Evolutionary conservation across 306 rosid genomes (phyloP).

Genomic region (Glycine tomentella): DNA sequence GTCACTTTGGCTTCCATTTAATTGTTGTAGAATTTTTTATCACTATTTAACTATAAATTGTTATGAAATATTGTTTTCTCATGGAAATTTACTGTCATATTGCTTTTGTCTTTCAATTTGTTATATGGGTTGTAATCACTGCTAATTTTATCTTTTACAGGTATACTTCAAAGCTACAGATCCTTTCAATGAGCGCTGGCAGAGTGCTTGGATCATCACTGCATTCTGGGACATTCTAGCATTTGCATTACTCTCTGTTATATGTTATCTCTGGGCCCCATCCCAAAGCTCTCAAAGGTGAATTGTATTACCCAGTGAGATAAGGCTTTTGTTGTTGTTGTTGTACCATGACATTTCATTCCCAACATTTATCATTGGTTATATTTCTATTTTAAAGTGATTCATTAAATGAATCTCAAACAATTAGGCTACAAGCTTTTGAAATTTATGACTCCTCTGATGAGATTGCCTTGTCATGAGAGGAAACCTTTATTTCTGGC

Average conservation of each 20-base stretch:
- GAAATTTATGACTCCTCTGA: slow-evolving; percentile 29
- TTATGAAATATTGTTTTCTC: slow-evolving; percentile 19
- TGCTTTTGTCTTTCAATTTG: slow-evolving; percentile 1
- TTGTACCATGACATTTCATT: slow-evolving; percentile 11
- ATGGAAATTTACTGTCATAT: slow-evolving; percentile 22
- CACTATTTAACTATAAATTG: slow-evolving; percentile 22
- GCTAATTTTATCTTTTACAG: slow-evolving; percentile 53
- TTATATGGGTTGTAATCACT: slow-evolving; percentile 29
- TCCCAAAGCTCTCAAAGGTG: slow-evolving; percentile 98
- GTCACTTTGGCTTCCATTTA: slow-evolving; percentile 27
- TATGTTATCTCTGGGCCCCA: slow-evolving; percentile 98
- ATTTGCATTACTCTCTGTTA: slow-evolving; percentile 79
- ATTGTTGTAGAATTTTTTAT: slow-evolving; percentile 10
- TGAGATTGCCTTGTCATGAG: slow-evolving; percentile 31
- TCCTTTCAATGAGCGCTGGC: slow-evolving; percentile 97
- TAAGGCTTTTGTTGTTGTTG: not conserved
- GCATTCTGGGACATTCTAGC: slow-evolving; percentile 96
- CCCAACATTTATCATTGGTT: slow-evolving; percentile 24
- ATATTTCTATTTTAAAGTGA: slow-evolving; percentile 17
- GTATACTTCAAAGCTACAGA: slow-evolving; percentile 97
- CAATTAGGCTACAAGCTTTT: slow-evolving; percentile 33
- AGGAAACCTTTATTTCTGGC: slow-evolving; percentile 25
- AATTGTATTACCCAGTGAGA: slow-evolving; percentile 15
- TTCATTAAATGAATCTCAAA: slow-evolving; percentile 31
- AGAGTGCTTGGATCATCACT: slow-evolving; percentile 95